These are phyloP conservation scores for Microbotryum intermedium DNA, from an alignment of 1,284 basidiomycete genomes.

Conservation along the genomic window DNA sequence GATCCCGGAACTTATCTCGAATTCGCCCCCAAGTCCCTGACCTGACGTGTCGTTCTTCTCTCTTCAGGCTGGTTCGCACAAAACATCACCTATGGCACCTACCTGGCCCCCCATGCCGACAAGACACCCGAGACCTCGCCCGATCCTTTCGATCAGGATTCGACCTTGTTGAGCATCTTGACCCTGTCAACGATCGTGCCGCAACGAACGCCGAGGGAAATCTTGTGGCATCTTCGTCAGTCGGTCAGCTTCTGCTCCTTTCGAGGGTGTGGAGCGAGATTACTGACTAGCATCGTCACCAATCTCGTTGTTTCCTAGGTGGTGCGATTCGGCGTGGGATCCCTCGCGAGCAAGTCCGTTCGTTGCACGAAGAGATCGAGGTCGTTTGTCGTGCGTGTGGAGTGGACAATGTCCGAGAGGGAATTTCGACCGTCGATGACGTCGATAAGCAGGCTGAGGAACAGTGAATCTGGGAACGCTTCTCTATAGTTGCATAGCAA, in stretches of 20 bases:
- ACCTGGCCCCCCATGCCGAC: constrained; percentile 12
- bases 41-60: background rate
- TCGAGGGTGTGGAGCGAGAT: background rate
- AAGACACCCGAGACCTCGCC: background rate
- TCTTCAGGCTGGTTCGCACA: constrained; percentile 12
- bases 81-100: constrained; percentile 22
- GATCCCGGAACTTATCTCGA: no score
- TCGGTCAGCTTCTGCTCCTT: no score
- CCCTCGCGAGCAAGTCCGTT: constrained; percentile 18
- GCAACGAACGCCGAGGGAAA: constrained; percentile 19
- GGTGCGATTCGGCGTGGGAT: constrained; percentile 21
- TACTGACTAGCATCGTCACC: no score
- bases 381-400: constrained; percentile 14
- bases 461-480: background rate
- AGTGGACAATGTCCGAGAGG: background rate
- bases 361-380: constrained; percentile 13
- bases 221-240: constrained; percentile 21
- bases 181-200: constrained; percentile 22
- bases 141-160: constrained; percentile 17
- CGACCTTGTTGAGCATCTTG: constrained; percentile 15
- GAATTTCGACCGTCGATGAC: constrained; percentile 12
- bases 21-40: no score
- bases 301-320: background rate
- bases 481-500: background rate
- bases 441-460: constrained; percentile 13